Conservation (phyloP, 2,329 filamentous ascomycete genomes). For the Fusarium anguioides region DNA sequence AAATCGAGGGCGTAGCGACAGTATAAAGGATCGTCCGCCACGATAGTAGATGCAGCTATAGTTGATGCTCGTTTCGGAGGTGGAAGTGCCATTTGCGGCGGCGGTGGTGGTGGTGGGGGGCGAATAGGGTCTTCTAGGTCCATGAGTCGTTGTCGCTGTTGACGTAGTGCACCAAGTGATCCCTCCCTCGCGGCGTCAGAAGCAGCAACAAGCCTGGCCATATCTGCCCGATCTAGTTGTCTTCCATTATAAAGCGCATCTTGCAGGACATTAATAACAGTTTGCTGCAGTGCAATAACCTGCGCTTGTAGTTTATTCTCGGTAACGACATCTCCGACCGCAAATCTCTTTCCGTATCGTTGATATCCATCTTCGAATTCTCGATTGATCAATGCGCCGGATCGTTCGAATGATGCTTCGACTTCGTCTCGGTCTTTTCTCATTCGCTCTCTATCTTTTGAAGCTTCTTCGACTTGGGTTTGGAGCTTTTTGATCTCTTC, state of each 20-base stretch:
- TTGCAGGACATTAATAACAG: conserved; percentile 42
- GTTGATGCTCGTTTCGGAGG: conserved; percentile 15
- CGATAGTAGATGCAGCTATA: conserved; percentile 14
- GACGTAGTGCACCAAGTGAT: conserved; percentile 35
- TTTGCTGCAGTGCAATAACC: conserved; percentile 43
- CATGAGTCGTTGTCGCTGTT: conserved; percentile 38
- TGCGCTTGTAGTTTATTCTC: conserved; percentile 44
- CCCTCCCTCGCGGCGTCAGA: conserved; percentile 41
- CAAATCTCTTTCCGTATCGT: conserved; percentile 36
- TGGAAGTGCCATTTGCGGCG: not conserved
- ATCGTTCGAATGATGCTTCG: conserved; percentile 35
- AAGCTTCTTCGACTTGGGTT: conserved; percentile 29
- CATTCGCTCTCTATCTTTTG: not conserved
- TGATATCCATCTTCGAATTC: conserved; percentile 43
- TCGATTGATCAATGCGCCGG: conserved; percentile 41
- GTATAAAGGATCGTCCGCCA: conserved; percentile 30
- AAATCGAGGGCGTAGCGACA: conserved; percentile 42
- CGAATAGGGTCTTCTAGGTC: conserved; percentile 5
- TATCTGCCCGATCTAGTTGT: conserved; percentile 37
- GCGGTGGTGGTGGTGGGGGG: conserved; percentile 1
- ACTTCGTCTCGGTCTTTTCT: conserved; percentile 29
- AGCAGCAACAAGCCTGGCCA: conserved; percentile 40
- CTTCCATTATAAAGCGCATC: conserved; percentile 39
- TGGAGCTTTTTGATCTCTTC: conserved; percentile 43
- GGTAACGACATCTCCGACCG: conserved; percentile 41